These are phyloP conservation scores for Calocybe indica DNA, from an alignment of 768 basidiomycete species.

Conservation along the genomic window DNA sequence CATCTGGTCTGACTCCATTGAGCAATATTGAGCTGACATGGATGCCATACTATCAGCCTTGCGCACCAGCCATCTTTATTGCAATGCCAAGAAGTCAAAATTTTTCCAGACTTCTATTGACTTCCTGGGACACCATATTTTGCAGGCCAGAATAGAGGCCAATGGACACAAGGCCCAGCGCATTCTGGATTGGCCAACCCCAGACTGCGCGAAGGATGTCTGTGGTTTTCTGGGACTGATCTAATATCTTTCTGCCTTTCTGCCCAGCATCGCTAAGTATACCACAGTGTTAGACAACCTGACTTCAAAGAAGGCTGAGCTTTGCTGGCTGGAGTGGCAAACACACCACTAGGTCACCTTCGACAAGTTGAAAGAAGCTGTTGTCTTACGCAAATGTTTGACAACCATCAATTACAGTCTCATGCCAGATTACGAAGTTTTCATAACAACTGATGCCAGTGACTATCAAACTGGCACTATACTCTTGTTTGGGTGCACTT, in stretches of 20 bases:
- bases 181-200: too few species aligned
- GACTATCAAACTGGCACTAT: slow-evolving; percentile 8
- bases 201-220: slow-evolving; percentile 13
- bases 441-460: slow-evolving; percentile 6
- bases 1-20: too few species aligned
- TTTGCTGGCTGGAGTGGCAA: slow-evolving; percentile 15
- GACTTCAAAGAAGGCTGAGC: background rate
- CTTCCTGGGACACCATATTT: too few species aligned
- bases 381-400: too few species aligned
- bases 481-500: slow-evolving; percentile 5
- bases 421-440: background rate
- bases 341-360: slow-evolving; percentile 13
- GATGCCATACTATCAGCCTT: slow-evolving; percentile 23
- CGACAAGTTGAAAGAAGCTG: too few species aligned
- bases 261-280: slow-evolving; percentile 14
- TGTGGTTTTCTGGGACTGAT: slow-evolving; percentile 15
- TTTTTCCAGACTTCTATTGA: too few species aligned
- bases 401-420: too few species aligned
- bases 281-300: too few species aligned
- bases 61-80: slow-evolving; percentile 4
- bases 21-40: slow-evolving; percentile 19
- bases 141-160: too few species aligned
- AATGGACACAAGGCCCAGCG: too few species aligned
- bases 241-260: slow-evolving; percentile 16
- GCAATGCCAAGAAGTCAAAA: slow-evolving; percentile 9